These are phyloP conservation scores for Cercospora zeae-maydis DNA, from an alignment of 2,329 filamentous ascomycete genomes.

Conservation along the genomic window DNA sequence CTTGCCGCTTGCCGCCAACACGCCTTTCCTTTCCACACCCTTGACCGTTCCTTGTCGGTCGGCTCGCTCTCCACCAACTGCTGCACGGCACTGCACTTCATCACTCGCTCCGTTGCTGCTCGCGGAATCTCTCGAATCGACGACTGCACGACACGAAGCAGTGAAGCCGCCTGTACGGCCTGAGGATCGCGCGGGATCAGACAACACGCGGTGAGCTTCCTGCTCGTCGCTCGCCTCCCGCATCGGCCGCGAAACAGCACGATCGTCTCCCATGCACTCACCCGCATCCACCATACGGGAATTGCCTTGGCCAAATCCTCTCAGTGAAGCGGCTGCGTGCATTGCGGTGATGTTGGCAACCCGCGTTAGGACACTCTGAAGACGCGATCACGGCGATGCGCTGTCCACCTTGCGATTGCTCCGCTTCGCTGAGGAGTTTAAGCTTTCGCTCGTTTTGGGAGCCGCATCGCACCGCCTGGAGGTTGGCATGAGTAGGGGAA, in stretches of 20 bases:
- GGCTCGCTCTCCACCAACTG: not conserved
- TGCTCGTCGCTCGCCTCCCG: not conserved
- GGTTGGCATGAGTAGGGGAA: not conserved
- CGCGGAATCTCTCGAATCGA: not conserved
- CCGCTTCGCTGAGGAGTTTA: not conserved
- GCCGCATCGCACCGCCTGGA: slow-evolving; percentile 1
- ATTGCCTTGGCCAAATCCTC: not conserved
- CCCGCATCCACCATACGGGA: not conserved
- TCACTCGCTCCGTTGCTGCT: not conserved
- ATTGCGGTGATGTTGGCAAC: not conserved
- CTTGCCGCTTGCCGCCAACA: not conserved
- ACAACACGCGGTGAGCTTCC: not conserved
- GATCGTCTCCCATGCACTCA: not conserved
- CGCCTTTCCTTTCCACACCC: too few species aligned
- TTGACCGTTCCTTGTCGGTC: not conserved
- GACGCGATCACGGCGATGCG: not conserved
- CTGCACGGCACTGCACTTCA: not conserved
- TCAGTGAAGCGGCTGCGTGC: not conserved
- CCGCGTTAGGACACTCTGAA: not conserved
- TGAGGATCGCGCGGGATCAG: not conserved
- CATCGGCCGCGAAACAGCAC: not conserved
- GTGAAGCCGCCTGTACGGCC: not conserved
- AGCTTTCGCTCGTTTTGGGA: slow-evolving; percentile 6
- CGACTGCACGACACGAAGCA: not conserved
- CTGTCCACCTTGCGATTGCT: not conserved